Evolutionary conservation across 305 asterid genomes (phyloP).

Genomic region (Solanum hybrid): DNA sequence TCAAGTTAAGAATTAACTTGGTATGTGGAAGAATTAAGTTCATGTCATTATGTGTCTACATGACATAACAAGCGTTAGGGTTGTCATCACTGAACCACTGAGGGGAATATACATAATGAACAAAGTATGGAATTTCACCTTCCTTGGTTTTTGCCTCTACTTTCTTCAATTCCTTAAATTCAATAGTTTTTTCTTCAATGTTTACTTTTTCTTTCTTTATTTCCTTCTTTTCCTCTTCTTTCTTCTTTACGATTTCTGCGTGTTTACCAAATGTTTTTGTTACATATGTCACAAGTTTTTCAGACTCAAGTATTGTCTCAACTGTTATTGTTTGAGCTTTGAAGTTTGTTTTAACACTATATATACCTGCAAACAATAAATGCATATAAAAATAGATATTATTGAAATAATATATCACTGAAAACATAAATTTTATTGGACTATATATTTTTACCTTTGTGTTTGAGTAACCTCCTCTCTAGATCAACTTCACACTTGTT

Average conservation of each 20-base stretch:
- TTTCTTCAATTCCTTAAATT: neutral
- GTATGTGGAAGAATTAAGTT: no score
- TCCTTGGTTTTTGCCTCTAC: neutral
- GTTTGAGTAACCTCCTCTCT: neutral
- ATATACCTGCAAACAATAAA: neutral
- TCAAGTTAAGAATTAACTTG: no score
- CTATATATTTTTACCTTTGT: neutral
- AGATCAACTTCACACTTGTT: neutral
- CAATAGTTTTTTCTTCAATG: neutral
- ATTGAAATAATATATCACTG: neutral
- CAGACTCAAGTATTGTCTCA: neutral
- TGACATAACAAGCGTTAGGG: neutral
- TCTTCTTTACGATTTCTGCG: neutral
- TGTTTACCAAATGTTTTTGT: neutral
- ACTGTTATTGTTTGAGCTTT: neutral
- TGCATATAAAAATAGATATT: neutral
- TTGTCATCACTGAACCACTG: neutral
- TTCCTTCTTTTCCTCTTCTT: neutral
- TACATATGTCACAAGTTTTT: neutral
- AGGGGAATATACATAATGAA: neutral
- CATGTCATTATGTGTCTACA: neutral
- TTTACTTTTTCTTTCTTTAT: neutral
- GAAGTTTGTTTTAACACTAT: neutral
- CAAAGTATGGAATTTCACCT: neutral
- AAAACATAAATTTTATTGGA: neutral